phyloP scores from a whole-genome alignment of 140 eudicot species.

The Flaveria floridana region DNA sequence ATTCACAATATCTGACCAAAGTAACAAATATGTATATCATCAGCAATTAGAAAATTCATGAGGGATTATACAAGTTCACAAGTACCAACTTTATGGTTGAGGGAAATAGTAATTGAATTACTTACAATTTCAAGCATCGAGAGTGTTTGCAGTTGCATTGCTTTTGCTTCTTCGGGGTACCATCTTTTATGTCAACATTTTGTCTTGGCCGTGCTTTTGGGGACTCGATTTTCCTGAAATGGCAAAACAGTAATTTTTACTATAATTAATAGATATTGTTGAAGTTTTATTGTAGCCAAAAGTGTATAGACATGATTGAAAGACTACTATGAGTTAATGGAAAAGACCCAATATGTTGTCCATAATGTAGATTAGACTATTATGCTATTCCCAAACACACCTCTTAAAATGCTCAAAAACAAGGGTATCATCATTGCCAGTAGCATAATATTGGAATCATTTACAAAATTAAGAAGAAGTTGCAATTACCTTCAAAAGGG shows the following conservation, averaged over 20 bases:
- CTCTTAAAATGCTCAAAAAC: conserved; percentile 4
- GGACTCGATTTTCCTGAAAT: conserved; percentile 49
- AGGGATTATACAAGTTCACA: not conserved
- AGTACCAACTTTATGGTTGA: conserved; percentile 6
- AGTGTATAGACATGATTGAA: conserved; percentile 1
- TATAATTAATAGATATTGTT: conserved; percentile 14
- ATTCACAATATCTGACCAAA: conserved; percentile 76
- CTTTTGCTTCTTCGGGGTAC: conserved; percentile 68
- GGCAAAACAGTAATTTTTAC: conserved; percentile 19
- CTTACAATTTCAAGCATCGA: conserved; percentile 76
- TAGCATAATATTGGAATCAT: conserved; percentile 4
- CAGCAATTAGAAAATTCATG: conserved; percentile 12
- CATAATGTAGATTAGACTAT: conserved; percentile 8
- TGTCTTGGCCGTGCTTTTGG: conserved; percentile 44
- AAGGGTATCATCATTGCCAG: conserved; percentile 17
- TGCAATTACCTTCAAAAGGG: conserved; percentile 13
- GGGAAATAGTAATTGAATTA: conserved; percentile 3
- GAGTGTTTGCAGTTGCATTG: conserved; percentile 77
- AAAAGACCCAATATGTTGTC: not conserved
- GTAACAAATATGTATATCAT: not conserved
- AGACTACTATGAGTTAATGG: not conserved
- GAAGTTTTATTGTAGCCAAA: conserved; percentile 11
- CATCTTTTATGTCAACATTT: conserved; percentile 45
- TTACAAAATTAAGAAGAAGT: not conserved
- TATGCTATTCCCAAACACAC: conserved; percentile 12